These are phyloP conservation scores for Solanum sparsipilum DNA, from an alignment of 257 asterid genomes.

Conservation along the genomic window DNA sequence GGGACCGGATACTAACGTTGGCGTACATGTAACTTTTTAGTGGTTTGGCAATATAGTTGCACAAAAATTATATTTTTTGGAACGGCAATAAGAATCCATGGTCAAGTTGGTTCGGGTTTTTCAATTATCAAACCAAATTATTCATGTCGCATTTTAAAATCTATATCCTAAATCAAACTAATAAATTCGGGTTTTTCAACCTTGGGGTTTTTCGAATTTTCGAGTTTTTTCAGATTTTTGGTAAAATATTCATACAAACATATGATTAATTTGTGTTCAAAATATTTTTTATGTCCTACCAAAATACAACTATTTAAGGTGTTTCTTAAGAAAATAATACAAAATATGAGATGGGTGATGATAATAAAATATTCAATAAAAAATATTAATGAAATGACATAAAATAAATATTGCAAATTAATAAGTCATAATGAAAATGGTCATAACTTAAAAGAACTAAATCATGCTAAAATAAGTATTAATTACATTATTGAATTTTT, in stretches of 20 bases:
- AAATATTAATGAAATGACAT: background rate
- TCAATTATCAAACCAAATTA: no score
- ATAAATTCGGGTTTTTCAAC: no score
- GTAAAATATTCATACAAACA: no score
- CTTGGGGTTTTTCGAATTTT: no score
- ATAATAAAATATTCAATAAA: no score
- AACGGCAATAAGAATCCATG: background rate
- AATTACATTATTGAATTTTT: no score
- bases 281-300: background rate
- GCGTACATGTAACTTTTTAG: background rate
- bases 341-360: background rate
- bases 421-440: background rate
- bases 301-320: no score
- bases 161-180: no score
- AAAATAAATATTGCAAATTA: background rate
- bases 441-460: background rate
- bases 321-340: no score
- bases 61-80: background rate
- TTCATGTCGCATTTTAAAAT: no score
- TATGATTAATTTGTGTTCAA: background rate
- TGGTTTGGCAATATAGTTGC: background rate
- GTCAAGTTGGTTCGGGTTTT: no score
- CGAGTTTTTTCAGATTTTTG: no score
- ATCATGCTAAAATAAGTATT: background rate
- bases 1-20: background rate